Conservation (phyloP, 768 basidiomycete species). For the Termitomyces titanicus region DNA sequence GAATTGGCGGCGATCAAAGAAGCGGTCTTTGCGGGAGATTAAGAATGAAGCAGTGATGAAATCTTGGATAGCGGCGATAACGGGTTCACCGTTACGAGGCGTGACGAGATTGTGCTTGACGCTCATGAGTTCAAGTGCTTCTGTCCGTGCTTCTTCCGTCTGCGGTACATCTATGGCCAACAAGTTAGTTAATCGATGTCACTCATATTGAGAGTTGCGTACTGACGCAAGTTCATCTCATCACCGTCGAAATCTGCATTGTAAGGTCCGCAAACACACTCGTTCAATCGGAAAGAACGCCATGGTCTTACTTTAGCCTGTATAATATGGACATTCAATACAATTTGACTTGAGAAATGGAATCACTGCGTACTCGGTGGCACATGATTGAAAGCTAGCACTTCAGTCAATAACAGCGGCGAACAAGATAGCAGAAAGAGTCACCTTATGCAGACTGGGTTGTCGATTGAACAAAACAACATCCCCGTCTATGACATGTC, state of each 20-base stretch:
- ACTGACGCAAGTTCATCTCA: slow-evolving; percentile 97
- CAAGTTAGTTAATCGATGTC: slow-evolving; percentile 5
- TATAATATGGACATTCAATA: neutral
- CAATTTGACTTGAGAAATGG: neutral
- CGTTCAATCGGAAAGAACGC: slow-evolving; percentile 95
- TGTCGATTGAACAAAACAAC: slow-evolving; percentile 98
- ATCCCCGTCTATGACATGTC: slow-evolving; percentile 93
- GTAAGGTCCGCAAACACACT: slow-evolving; percentile 99
- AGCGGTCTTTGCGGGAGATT: slow-evolving; percentile 87
- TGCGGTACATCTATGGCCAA: slow-evolving; percentile 82
- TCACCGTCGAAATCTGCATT: slow-evolving; percentile 99
- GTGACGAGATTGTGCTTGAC: slow-evolving; percentile 97
- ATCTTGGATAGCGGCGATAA: slow-evolving; percentile 99
- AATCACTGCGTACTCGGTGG: slow-evolving; percentile 64
- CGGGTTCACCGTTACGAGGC: slow-evolving; percentile 96
- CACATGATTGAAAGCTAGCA: slow-evolving; percentile 96
- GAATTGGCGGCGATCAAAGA: slow-evolving; percentile 92
- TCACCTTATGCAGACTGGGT: slow-evolving; percentile 92
- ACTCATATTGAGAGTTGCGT: neutral
- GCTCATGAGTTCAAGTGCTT: slow-evolving; percentile 96
- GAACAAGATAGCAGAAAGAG: neutral
- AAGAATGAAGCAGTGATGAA: slow-evolving; percentile 99
- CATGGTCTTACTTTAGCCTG: slow-evolving; percentile 92
- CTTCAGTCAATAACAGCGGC: slow-evolving; percentile 6
- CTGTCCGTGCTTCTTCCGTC: slow-evolving; percentile 96